Percentiles rank a stretch among this genome's conserved stretches.
These are phyloP conservation scores for Phytophthora sp. DNA, from an alignment of 352 stramenopile species.

Conservation along the genomic window DNA sequence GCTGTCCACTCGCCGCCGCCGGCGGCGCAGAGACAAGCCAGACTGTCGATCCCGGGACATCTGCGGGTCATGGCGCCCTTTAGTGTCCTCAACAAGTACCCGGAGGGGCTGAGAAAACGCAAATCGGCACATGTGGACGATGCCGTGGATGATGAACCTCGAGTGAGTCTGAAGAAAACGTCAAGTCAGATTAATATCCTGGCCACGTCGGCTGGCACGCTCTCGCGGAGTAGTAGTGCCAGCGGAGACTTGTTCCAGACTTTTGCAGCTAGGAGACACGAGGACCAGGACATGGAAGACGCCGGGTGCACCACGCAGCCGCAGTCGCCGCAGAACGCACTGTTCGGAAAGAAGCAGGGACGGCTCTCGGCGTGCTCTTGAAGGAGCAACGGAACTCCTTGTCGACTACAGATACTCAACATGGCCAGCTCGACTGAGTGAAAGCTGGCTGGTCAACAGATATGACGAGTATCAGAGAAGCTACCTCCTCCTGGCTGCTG, in stretches of 20 bases:
- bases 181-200: slow-evolving; percentile 75
- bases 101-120: slow-evolving; percentile 76
- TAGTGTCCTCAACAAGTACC: slow-evolving; percentile 65
- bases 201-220: slow-evolving; percentile 20
- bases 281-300: slow-evolving; percentile 66
- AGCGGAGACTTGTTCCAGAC: slow-evolving; percentile 35
- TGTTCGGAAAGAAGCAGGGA: slow-evolving; percentile 36
- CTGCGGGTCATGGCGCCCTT: slow-evolving; percentile 59
- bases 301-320: slow-evolving; percentile 26
- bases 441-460: slow-evolving; percentile 7
- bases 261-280: slow-evolving; percentile 22
- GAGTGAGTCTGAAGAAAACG: slow-evolving; percentile 65
- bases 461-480: slow-evolving; percentile 6
- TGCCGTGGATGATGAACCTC: slow-evolving; percentile 18
- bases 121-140: slow-evolving; percentile 75
- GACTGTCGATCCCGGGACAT: slow-evolving; percentile 65
- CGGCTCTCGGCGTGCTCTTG: slow-evolving; percentile 42
- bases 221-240: slow-evolving; percentile 31
- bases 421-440: background rate
- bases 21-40: slow-evolving; percentile 24
- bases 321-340: slow-evolving; percentile 30
- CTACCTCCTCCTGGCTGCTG: slow-evolving; percentile 1
- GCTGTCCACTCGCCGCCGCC: slow-evolving; percentile 16
- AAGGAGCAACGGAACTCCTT: slow-evolving; percentile 18
- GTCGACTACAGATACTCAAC: slow-evolving; percentile 7